phyloP scores from a whole-genome alignment of 192 early-diverging fungal species.

The Podila epigama region DNA sequence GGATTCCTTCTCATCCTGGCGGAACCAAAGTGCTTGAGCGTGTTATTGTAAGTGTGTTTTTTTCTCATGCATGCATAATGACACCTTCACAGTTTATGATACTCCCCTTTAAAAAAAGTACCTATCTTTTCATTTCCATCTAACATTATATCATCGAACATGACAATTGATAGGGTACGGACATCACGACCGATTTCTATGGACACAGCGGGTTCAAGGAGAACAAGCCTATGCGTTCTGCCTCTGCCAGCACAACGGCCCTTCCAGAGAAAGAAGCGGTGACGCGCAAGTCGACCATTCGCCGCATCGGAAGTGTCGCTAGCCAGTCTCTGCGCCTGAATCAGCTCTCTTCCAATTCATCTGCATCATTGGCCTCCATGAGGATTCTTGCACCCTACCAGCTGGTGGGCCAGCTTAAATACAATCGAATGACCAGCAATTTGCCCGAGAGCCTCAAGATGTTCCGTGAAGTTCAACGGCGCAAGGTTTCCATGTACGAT shows the following conservation, averaged over 20 bases:
- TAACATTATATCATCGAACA: too few relatives aligned
- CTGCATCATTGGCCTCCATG: not conserved
- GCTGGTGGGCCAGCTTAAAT: not conserved
- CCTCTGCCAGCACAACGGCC: not conserved
- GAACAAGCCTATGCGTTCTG: not conserved
- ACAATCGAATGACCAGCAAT: slow-evolving; percentile 1
- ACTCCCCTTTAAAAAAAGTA: too few relatives aligned
- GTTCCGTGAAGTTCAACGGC: not conserved
- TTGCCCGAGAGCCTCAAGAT: not conserved
- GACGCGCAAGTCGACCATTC: not conserved
- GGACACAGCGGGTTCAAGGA: not conserved
- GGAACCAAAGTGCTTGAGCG: slow-evolving; percentile 12
- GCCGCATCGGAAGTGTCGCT: not conserved
- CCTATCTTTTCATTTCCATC: too few relatives aligned
- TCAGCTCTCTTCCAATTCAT: not conserved
- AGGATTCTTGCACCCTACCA: not conserved
- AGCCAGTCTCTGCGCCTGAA: not conserved
- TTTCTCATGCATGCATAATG: not conserved
- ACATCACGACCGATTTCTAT: slow-evolving; percentile 6
- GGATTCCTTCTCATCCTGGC: slow-evolving; percentile 9
- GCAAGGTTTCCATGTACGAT: not conserved
- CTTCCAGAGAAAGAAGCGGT: not conserved
- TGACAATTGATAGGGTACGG: not conserved
- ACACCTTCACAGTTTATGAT: too few relatives aligned
- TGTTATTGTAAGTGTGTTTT: slow-evolving; percentile 7